Evolutionary conservation across 768 basidiomycete species (phyloP).

Genomic region (Boletellus sp.): DNA sequence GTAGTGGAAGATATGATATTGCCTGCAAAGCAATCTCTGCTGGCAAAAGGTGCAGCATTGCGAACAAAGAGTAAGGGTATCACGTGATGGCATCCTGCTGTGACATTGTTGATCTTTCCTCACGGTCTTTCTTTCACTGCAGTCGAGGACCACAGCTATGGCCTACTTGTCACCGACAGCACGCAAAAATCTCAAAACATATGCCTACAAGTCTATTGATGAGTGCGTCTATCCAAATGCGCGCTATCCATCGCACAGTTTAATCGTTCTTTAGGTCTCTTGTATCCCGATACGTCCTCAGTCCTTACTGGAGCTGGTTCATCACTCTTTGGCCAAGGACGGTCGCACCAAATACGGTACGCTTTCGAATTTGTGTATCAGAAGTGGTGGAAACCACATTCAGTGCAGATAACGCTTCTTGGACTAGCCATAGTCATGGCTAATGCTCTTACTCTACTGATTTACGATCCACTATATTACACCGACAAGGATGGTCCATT

Average conservation of each 20-base stretch:
- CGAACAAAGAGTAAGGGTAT: neutral
- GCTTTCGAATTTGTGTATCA: slow-evolving; percentile 22
- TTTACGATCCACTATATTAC: slow-evolving; percentile 78
- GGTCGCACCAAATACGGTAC: slow-evolving; percentile 86
- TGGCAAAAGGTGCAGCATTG: slow-evolving; percentile 47
- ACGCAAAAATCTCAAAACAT: slow-evolving; percentile 72
- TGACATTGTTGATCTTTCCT: too few species aligned
- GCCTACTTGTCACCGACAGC: slow-evolving; percentile 61
- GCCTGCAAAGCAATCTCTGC: slow-evolving; percentile 53
- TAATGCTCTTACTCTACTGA: slow-evolving; percentile 81
- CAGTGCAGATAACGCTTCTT: slow-evolving; percentile 77
- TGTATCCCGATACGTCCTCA: slow-evolving; percentile 69
- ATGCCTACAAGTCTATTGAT: slow-evolving; percentile 78
- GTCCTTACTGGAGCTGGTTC: slow-evolving; percentile 89
- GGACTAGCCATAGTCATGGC: slow-evolving; percentile 77
- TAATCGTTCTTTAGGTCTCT: slow-evolving; percentile 52
- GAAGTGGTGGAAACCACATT: neutral
- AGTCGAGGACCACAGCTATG: slow-evolving; percentile 36
- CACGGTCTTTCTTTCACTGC: too few species aligned
- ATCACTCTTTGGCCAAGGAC: slow-evolving; percentile 82
- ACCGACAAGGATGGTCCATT: slow-evolving; percentile 58
- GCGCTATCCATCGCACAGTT: slow-evolving; percentile 1
- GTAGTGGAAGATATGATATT: slow-evolving; percentile 48
- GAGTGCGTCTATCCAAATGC: slow-evolving; percentile 47
- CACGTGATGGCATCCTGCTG: neutral